These are phyloP conservation scores for Elaeagnus macrophylla DNA, from an alignment of 306 rosid genomes.

Conservation along the genomic window DNA sequence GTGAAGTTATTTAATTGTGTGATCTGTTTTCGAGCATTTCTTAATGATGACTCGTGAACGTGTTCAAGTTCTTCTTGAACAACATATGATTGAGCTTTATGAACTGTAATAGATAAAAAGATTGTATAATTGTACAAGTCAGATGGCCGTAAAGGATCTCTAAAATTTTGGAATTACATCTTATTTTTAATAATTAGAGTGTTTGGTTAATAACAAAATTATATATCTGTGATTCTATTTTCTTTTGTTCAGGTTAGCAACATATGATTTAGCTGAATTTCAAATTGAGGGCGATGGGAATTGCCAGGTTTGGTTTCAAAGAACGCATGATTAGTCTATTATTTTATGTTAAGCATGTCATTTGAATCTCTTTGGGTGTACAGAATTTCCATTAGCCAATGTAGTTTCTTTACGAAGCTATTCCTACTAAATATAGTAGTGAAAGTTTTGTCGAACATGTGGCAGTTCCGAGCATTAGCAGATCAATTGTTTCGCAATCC, in stretches of 20 bases:
- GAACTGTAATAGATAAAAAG: no score
- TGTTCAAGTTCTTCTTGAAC: no score
- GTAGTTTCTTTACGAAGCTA: slow-evolving; percentile 6
- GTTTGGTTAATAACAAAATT: no score
- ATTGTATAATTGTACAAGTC: no score
- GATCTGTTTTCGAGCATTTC: no score
- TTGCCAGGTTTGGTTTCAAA: slow-evolving; percentile 63
- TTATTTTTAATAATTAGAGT: no score
- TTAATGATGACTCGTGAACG: no score
- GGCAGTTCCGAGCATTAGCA: slow-evolving; percentile 94
- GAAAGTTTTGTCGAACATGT: slow-evolving; percentile 18
- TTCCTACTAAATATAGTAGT: slow-evolving; percentile 14
- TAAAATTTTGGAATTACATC: not conserved
- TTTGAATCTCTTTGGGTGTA: not conserved
- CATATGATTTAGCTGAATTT: slow-evolving; percentile 74
- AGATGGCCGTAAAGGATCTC: no score
- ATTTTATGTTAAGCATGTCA: not conserved
- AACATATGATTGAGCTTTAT: no score
- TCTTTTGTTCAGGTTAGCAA: slow-evolving; percentile 51
- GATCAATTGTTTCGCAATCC: slow-evolving; percentile 83
- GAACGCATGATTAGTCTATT: not conserved
- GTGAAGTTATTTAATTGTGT: no score
- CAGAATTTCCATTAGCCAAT: not conserved
- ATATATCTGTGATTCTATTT: not conserved
- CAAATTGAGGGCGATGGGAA: slow-evolving; percentile 99